Evolutionary conservation across 2,329 filamentous ascomycete genomes (phyloP).

Genomic region (Neurospora crassa): DNA sequence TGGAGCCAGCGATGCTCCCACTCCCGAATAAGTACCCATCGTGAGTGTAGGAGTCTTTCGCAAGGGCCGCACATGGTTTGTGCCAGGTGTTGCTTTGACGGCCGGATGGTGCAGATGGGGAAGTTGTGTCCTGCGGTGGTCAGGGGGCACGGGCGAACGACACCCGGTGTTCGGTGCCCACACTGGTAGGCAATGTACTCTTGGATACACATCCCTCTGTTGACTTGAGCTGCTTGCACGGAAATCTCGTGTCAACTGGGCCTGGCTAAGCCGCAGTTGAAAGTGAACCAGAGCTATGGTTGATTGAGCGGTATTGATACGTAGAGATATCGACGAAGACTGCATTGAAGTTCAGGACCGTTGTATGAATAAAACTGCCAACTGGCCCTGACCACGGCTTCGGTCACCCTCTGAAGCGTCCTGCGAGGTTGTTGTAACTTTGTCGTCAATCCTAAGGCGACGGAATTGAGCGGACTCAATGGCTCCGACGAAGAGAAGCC

Average conservation of each 20-base stretch:
- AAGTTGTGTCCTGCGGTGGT: slow-evolving; percentile 28
- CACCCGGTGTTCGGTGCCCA: slow-evolving; percentile 33
- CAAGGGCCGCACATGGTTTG: slow-evolving; percentile 29
- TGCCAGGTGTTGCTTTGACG: slow-evolving; percentile 22
- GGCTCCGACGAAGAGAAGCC: not conserved
- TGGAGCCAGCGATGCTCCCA: slow-evolving; percentile 35
- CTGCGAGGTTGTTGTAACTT: not conserved
- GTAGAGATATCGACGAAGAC: not conserved
- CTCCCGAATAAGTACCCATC: slow-evolving; percentile 30
- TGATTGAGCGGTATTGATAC: not conserved
- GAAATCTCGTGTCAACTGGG: not conserved
- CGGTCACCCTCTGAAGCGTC: not conserved
- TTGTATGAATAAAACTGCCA: not conserved
- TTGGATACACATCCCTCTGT: slow-evolving; percentile 33
- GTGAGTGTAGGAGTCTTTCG: slow-evolving; percentile 28
- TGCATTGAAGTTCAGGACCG: not conserved
- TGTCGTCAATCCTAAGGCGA: not conserved
- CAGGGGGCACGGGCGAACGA: slow-evolving; percentile 33
- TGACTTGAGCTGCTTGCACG: not conserved
- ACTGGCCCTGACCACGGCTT: not conserved
- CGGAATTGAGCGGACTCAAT: not conserved
- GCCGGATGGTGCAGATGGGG: slow-evolving; percentile 24
- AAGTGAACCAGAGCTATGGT: not conserved
- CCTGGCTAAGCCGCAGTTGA: not conserved
- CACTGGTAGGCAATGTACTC: slow-evolving; percentile 38